phyloP scores from a whole-genome alignment of 2,329 filamentous ascomycete species.

The Talaromyces sp. region DNA sequence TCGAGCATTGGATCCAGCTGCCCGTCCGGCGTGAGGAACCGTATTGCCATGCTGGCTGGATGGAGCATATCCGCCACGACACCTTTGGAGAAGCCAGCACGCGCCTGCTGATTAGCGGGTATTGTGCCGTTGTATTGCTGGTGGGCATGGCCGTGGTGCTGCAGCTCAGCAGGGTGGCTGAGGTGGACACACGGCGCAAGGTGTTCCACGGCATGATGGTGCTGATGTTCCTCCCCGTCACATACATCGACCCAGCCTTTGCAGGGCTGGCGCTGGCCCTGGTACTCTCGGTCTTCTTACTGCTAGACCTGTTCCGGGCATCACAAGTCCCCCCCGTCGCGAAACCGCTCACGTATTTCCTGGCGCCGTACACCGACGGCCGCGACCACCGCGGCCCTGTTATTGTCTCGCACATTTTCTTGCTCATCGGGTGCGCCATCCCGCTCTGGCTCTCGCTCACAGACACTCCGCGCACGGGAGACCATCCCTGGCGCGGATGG shows the following conservation, averaged over 20 bases:
- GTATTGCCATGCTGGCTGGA: constrained; percentile 53
- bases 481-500: constrained; percentile 64
- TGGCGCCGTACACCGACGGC: constrained; percentile 91
- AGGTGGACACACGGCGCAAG: constrained; percentile 93
- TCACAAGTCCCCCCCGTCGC: constrained; percentile 88
- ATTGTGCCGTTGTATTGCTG: constrained; percentile 67
- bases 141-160: constrained; percentile 72
- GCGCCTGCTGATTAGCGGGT: constrained; percentile 69
- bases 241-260: constrained; percentile 81
- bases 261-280: constrained; percentile 73
- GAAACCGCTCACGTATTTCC: constrained; percentile 76
- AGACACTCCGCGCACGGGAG: constrained; percentile 56
- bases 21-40: constrained; percentile 42
- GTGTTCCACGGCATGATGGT: constrained; percentile 99
- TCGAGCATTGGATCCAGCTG: constrained; percentile 72
- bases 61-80: constrained; percentile 60
- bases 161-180: constrained; percentile 68
- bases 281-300: constrained; percentile 75
- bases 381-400: constrained; percentile 89
- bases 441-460: constrained; percentile 87
- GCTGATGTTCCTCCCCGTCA: constrained; percentile 83
- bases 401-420: constrained; percentile 92
- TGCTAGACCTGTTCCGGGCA: constrained; percentile 84
- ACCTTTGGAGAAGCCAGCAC: constrained; percentile 73
- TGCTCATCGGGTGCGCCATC: constrained; percentile 90